Conservation (phyloP, 148 eudicot genomes). For the Nyssa sinensis region DNA sequence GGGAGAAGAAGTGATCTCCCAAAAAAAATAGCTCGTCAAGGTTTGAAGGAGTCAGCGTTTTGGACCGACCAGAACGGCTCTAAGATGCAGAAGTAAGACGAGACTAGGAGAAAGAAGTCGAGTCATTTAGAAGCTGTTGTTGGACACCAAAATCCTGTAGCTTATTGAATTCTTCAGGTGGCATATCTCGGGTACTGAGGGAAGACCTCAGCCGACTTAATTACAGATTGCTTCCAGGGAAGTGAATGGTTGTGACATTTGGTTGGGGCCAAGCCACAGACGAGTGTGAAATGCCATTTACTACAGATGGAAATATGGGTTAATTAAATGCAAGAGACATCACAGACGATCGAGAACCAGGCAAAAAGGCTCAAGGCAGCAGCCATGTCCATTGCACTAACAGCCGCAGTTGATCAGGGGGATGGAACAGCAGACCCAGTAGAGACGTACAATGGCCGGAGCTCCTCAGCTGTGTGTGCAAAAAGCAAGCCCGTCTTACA, state of each 20-base stretch:
- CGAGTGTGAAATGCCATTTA: no score
- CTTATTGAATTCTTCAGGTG: no score
- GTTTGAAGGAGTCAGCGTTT: constrained; percentile 64
- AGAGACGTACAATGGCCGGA: constrained; percentile 54
- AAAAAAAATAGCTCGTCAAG: constrained; percentile 67
- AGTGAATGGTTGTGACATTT: constrained; percentile 60
- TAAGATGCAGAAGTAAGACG: no score
- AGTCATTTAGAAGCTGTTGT: constrained; percentile 46
- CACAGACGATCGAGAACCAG: constrained; percentile 72
- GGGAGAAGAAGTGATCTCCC: constrained; percentile 60
- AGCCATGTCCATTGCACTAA: constrained; percentile 68
- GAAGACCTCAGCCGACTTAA: constrained; percentile 72
- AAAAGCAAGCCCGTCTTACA: no score
- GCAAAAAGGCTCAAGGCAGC: constrained; percentile 61
- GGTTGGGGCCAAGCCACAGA: no score
- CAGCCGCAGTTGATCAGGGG: constrained; percentile 46
- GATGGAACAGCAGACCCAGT: constrained; percentile 69
- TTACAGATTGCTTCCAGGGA: constrained; percentile 65
- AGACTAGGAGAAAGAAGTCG: no score
- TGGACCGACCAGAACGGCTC: constrained; percentile 45
- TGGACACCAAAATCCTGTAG: constrained; percentile 52
- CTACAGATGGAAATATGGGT: constrained; percentile 59
- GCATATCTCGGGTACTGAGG: constrained; percentile 60
- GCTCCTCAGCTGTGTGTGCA: no score
- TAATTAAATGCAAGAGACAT: constrained; percentile 60